Conservation (phyloP, 78 protist genomes). For the Cavenderia fasciculata region DNA sequence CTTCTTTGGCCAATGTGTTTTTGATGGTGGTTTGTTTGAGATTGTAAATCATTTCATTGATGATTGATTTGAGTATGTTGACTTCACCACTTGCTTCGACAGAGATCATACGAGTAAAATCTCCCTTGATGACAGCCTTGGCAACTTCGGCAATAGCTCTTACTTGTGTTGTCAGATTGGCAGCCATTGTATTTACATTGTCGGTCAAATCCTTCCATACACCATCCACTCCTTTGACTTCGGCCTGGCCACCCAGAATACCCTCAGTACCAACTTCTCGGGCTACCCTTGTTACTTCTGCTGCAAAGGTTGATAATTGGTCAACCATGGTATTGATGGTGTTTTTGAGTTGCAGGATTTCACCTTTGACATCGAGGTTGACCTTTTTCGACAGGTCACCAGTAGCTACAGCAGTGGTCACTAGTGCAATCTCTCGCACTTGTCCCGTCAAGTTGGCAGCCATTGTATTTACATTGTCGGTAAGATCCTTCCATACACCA, state of each 20-base stretch:
- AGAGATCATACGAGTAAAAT: slow-evolving; percentile 76
- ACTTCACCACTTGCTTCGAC: slow-evolving; percentile 84
- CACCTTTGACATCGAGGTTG: slow-evolving; percentile 64
- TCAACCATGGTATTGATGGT: slow-evolving; percentile 83
- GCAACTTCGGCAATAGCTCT: slow-evolving; percentile 81
- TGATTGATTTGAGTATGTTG: slow-evolving; percentile 47
- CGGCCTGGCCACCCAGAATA: slow-evolving; percentile 79
- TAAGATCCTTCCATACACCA: slow-evolving; percentile 78
- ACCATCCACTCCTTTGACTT: slow-evolving; percentile 75
- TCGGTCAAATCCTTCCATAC: slow-evolving; percentile 83
- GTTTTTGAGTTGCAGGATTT: slow-evolving; percentile 65
- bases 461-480: slow-evolving; percentile 82
- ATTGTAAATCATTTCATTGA: slow-evolving; percentile 80
- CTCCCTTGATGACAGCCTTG: slow-evolving; percentile 79
- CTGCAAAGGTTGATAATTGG: slow-evolving; percentile 61
- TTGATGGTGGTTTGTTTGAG: slow-evolving; percentile 63
- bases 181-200: slow-evolving; percentile 84
- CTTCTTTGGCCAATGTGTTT: slow-evolving; percentile 74
- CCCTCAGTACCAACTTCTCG: slow-evolving; percentile 84
- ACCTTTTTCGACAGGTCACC: slow-evolving; percentile 78
- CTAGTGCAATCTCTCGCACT: slow-evolving; percentile 79
- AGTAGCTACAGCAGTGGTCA: slow-evolving; percentile 80
- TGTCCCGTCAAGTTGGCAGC: slow-evolving; percentile 79
- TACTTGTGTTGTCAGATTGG: slow-evolving; percentile 77
- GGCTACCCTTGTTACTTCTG: slow-evolving; percentile 69